These are phyloP conservation scores for Toxicodendron radicans DNA, from an alignment of 345 rosid species.

Conservation along the genomic window DNA sequence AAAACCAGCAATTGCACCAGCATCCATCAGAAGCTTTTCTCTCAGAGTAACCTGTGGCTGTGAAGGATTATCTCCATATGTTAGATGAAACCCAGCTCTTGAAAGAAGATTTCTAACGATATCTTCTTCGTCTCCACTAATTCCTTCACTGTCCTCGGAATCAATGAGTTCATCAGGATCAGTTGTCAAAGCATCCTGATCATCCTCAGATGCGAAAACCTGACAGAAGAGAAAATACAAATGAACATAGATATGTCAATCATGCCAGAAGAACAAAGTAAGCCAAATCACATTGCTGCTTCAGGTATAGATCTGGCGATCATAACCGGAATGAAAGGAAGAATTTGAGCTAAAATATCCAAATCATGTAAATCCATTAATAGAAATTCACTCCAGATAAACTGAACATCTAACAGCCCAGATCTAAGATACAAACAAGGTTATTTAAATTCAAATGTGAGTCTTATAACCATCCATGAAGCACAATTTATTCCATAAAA, in stretches of 20 bases:
- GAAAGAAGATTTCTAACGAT: constrained; percentile 94
- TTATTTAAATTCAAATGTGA: background rate
- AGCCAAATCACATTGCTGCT: constrained; percentile 2
- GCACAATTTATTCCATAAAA: background rate
- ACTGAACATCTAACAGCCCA: background rate
- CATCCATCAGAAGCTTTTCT: constrained; percentile 98
- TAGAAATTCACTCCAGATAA: background rate
- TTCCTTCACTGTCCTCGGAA: constrained; percentile 96
- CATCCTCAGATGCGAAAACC: constrained; percentile 98
- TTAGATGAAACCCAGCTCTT: constrained; percentile 95
- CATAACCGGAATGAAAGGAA: no score
- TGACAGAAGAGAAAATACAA: constrained; percentile 34
- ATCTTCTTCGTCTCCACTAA: constrained; percentile 98
- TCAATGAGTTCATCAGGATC: constrained; percentile 99
- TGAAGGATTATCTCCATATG: constrained; percentile 88
- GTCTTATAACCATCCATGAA: background rate
- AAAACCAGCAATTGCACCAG: constrained; percentile 99
- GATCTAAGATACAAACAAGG: background rate
- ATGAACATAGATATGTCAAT: constrained; percentile 11
- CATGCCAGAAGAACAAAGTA: background rate
- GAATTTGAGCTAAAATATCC: background rate
- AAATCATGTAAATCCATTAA: background rate
- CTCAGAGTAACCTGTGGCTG: constrained; percentile 85
- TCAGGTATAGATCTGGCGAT: background rate
- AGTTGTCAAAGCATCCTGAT: constrained; percentile 95